Conservation (phyloP, 768 basidiomycete genomes). For the Leucogyrophana mollusca region DNA sequence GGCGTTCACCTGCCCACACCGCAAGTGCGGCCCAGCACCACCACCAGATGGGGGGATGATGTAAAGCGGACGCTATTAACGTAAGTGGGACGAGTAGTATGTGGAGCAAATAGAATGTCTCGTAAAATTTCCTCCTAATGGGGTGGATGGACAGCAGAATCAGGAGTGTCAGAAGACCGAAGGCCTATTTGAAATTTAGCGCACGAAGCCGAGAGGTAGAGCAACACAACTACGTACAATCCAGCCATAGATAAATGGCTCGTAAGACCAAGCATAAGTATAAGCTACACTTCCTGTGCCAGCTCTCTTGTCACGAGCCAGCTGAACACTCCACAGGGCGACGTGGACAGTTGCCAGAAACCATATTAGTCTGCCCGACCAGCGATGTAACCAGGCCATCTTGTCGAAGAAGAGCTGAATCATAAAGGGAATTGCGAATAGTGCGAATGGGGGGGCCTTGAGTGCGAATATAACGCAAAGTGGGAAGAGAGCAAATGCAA, state of each 20-base stretch:
- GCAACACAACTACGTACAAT: slow-evolving; percentile 34
- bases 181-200: slow-evolving; percentile 43
- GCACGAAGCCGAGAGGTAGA: slow-evolving; percentile 3
- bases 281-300: slow-evolving; percentile 42
- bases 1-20: slow-evolving; percentile 64
- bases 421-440: slow-evolving; percentile 62
- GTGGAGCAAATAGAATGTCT: slow-evolving; percentile 67
- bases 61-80: slow-evolving; percentile 58
- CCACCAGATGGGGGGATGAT: slow-evolving; percentile 63
- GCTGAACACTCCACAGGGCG: slow-evolving; percentile 66
- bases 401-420: slow-evolving; percentile 76
- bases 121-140: slow-evolving; percentile 53
- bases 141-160: slow-evolving; percentile 49
- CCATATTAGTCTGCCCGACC: slow-evolving; percentile 72
- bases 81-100: slow-evolving; percentile 62
- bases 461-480: slow-evolving; percentile 69
- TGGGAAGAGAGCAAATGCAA: slow-evolving; percentile 72
- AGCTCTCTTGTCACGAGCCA: slow-evolving; percentile 47
- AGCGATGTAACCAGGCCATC: slow-evolving; percentile 67
- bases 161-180: slow-evolving; percentile 50
- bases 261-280: slow-evolving; percentile 55
- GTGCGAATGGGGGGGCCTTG: slow-evolving; percentile 69
- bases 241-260: slow-evolving; percentile 64
- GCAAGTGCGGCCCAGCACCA: slow-evolving; percentile 67
- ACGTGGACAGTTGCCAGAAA: slow-evolving; percentile 59